These are phyloP conservation scores for Chrysochromulina tobinii DNA, from an alignment of 78 protist genomes.

Conservation along the genomic window DNA sequence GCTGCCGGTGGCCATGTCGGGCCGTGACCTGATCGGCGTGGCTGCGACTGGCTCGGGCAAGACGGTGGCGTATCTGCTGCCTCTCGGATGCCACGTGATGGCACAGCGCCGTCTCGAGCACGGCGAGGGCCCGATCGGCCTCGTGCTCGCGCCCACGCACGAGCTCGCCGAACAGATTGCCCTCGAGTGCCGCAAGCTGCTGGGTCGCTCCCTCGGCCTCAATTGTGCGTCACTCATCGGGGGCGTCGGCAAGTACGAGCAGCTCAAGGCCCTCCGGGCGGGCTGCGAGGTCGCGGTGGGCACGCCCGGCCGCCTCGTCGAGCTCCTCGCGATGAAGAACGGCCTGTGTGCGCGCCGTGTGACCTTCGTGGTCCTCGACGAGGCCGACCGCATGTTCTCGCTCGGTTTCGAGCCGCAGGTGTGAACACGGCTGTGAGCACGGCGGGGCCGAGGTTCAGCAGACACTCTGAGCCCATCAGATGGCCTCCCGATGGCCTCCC, in stretches of 20 bases:
- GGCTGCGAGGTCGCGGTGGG: slow-evolving; percentile 49
- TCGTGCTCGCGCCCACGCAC: slow-evolving; percentile 79
- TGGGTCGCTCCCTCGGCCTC: background rate
- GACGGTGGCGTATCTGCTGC: slow-evolving; percentile 60
- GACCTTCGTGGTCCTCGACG: slow-evolving; percentile 71
- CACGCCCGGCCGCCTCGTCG: slow-evolving; percentile 61
- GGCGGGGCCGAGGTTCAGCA: no score
- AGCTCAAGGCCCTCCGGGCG: slow-evolving; percentile 44
- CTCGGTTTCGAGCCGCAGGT: slow-evolving; percentile 85
- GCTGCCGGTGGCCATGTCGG: slow-evolving; percentile 88
- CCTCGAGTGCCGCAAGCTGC: slow-evolving; percentile 43
- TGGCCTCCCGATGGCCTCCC: no score
- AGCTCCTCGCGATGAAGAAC: slow-evolving; percentile 8
- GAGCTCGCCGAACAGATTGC: slow-evolving; percentile 79
- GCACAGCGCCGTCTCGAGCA: slow-evolving; percentile 44
- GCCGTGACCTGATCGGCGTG: slow-evolving; percentile 89
- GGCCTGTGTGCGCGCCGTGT: background rate
- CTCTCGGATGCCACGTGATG: slow-evolving; percentile 63
- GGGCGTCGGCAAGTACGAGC: slow-evolving; percentile 72
- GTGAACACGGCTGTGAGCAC: no score
- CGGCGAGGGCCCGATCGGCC: slow-evolving; percentile 80
- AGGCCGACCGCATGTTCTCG: slow-evolving; percentile 86
- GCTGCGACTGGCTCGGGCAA: slow-evolving; percentile 92
- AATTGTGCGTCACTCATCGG: slow-evolving; percentile 64
- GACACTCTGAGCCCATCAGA: no score